Evolutionary conservation across 2,329 filamentous ascomycete genomes (phyloP).

Genomic region (Cryphonectria radicalis): DNA sequence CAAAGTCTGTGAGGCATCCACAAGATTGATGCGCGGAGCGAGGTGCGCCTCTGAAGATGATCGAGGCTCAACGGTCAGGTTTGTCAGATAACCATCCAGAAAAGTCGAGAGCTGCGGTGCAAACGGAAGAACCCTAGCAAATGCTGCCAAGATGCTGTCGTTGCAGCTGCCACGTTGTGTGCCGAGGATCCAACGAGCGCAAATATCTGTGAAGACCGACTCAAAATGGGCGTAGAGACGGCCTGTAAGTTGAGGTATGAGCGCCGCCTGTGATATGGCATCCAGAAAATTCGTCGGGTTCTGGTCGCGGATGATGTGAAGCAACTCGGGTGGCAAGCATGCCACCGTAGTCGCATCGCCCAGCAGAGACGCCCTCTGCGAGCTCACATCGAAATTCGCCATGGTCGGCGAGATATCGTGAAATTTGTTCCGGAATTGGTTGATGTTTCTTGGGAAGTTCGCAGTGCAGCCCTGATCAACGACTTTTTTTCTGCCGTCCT

Average conservation of each 20-base stretch:
- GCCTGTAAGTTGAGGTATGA: constrained; percentile 72
- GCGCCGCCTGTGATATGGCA: constrained; percentile 69
- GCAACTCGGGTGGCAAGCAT: constrained; percentile 71
- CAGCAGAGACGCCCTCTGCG: constrained; percentile 60
- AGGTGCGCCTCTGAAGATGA: constrained; percentile 10
- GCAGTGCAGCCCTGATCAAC: constrained; percentile 23
- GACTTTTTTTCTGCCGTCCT: constrained; percentile 34
- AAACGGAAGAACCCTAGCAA: constrained; percentile 81
- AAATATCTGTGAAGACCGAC: constrained; percentile 77
- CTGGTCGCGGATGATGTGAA: constrained; percentile 67
- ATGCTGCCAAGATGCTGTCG: constrained; percentile 65
- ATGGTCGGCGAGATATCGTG: constrained; percentile 46
- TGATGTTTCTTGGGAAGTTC: constrained; percentile 30
- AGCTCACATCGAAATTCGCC: constrained; percentile 59
- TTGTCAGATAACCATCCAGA: constrained; percentile 54
- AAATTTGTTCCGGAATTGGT: constrained; percentile 22
- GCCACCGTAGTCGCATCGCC: constrained; percentile 57
- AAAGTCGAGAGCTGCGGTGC: constrained; percentile 79
- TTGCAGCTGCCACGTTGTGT: constrained; percentile 43
- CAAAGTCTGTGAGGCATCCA: constrained; percentile 9
- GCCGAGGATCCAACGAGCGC: constrained; percentile 74
- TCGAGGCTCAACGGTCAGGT: constrained; percentile 16
- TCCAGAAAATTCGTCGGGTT: constrained; percentile 71
- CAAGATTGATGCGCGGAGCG: constrained; percentile 18
- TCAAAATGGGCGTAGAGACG: constrained; percentile 76